These are phyloP conservation scores for Corchorus olitorius DNA, from an alignment of 345 rosid species.

Conservation along the genomic window DNA sequence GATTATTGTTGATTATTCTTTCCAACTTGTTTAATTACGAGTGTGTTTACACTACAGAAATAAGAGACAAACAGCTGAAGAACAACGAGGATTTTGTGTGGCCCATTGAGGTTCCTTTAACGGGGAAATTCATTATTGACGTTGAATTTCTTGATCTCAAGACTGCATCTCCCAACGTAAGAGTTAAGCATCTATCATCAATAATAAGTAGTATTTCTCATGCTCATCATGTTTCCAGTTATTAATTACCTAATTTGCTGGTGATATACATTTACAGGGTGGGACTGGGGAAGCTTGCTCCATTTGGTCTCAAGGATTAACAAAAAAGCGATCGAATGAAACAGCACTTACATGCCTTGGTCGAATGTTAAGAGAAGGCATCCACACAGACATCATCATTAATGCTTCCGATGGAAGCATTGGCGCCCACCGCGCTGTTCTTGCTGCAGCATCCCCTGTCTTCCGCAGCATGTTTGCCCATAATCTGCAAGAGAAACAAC, in stretches of 20 bases:
- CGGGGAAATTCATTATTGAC: conserved; percentile 86
- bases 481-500: conserved; percentile 87
- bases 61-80: conserved; percentile 75
- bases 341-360: conserved; percentile 65
- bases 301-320: conserved; percentile 72
- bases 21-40: too few species aligned
- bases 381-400: conserved; percentile 76
- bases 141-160: conserved; percentile 90
- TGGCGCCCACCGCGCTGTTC: conserved; percentile 86
- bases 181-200: too few species aligned
- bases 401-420: conserved; percentile 82
- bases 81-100: conserved; percentile 78
- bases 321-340: conserved; percentile 45
- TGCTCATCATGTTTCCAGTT: background rate
- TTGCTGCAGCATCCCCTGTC: conserved; percentile 91
- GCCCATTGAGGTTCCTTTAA: conserved; percentile 77
- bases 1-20: too few species aligned
- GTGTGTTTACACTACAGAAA: too few species aligned
- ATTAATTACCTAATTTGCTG: background rate
- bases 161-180: conserved; percentile 58
- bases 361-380: conserved; percentile 84
- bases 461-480: conserved; percentile 86
- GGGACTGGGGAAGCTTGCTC: conserved; percentile 56
- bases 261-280: conserved; percentile 45
- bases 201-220: too few species aligned